Percentiles rank a stretch among this genome's conserved stretches.
These are phyloP conservation scores for Mastigamoeba balamuthi DNA, from an alignment of 78 protist genomes.

Conservation along the genomic window DNA sequence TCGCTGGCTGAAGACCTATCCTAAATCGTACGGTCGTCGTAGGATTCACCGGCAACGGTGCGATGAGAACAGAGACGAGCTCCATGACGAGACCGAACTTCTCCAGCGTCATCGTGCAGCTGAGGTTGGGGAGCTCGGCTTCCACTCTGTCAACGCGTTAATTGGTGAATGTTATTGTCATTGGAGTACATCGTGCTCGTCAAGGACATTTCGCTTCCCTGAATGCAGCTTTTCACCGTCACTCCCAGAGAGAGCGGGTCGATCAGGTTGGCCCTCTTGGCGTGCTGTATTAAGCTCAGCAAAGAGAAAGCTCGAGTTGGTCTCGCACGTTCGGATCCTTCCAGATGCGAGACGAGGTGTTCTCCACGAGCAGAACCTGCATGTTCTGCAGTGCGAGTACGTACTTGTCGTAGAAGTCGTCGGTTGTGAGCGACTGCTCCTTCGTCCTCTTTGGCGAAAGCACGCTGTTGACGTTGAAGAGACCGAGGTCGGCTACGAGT, in stretches of 20 bases:
- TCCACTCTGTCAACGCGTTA: too few relatives aligned
- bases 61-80: too few relatives aligned
- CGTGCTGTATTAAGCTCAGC: background rate
- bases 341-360: background rate
- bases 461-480: slow-evolving; percentile 14
- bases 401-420: slow-evolving; percentile 31
- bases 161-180: too few relatives aligned
- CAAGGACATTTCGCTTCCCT: slow-evolving; percentile 21
- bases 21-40: too few relatives aligned
- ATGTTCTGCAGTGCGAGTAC: slow-evolving; percentile 16
- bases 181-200: too few relatives aligned
- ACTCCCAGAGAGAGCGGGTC: slow-evolving; percentile 22
- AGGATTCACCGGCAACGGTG: too few relatives aligned
- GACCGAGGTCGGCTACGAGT: slow-evolving; percentile 30
- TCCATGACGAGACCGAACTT: too few relatives aligned
- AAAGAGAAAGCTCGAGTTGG: background rate
- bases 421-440: too few relatives aligned
- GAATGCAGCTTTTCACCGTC: slow-evolving; percentile 21
- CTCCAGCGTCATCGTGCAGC: too few relatives aligned
- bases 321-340: background rate
- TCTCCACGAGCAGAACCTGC: slow-evolving; percentile 13
- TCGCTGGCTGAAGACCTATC: too few relatives aligned
- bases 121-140: too few relatives aligned
- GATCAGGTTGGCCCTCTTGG: background rate
- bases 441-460: too few relatives aligned